A percentile compares a stretch with the other conserved stretches of the same genome.
Evolutionary conservation across 1,284 basidiomycete genomes (phyloP).

Genomic region (Exobasidium cylindrosporum): DNA sequence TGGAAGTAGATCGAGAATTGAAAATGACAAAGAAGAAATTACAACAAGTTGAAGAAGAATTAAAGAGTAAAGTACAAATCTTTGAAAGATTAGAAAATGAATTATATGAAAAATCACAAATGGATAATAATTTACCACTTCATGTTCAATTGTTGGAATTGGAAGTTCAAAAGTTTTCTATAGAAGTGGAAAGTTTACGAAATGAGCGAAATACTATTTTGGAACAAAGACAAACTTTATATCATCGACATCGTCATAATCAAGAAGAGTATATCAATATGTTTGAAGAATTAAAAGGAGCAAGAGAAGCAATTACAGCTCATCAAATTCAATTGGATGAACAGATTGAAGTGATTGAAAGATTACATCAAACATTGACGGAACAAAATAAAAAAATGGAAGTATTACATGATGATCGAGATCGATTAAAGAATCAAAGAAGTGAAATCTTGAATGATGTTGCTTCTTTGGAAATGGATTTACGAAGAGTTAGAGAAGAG

Average conservation of each 20-base stretch:
- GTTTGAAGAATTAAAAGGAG: constrained; percentile 23
- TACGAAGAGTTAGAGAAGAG: constrained; percentile 27
- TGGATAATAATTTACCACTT: constrained; percentile 9
- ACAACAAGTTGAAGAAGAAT: constrained; percentile 7
- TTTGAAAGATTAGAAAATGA: constrained; percentile 32
- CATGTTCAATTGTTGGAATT: constrained; percentile 27
- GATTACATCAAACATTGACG: constrained; percentile 26
- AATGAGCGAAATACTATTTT: constrained; percentile 30
- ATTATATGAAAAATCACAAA: constrained; percentile 21
- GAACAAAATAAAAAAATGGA: constrained; percentile 25
- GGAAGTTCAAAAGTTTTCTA: constrained; percentile 25
- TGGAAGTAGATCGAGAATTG: constrained; percentile 10
- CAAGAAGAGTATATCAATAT: constrained; percentile 23
- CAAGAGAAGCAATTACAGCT: constrained; percentile 25
- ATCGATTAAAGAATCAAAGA: constrained; percentile 28
- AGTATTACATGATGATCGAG: constrained; percentile 28
- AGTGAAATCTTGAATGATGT: constrained; percentile 36
- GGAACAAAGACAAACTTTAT: constrained; percentile 25
- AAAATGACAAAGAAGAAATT: constrained; percentile 7
- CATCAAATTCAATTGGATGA: constrained; percentile 41
- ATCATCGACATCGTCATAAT: constrained; percentile 22
- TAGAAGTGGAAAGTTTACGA: constrained; percentile 28
- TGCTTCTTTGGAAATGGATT: constrained; percentile 31
- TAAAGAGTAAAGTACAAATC: constrained; percentile 15
- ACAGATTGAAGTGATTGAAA: constrained; percentile 37